Base-by-base conservation (phyloP, 306 rosid species). In the Mimosa pudica region DNA sequence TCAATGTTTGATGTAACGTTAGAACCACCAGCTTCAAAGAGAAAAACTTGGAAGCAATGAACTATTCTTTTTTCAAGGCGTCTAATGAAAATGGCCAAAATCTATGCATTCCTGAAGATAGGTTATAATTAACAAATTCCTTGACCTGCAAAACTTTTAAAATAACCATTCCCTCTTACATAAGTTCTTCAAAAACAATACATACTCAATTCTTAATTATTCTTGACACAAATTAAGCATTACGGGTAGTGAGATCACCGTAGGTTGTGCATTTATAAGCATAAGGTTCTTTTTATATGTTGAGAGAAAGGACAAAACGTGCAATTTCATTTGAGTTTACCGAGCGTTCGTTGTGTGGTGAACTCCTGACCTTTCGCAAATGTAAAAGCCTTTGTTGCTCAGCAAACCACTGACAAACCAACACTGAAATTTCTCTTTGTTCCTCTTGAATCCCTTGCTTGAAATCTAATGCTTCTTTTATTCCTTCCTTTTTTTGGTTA, bases 1-100 rank as follows among this genome's bases (percentile, higher is more conserved):
- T 83, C 79, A 70, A 91, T 91, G 78, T 86, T 86, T 38, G 96
- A 91, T 18, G 96, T 93, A 79, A 83, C 84, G 94, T 70, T 70
- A 67, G 73, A 46, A 77, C 93, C 93, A 47, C 93, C 96, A 65
- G 92, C 86, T 85, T 91, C 96, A 79, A 91, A 77, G 45, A 69
- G 45, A 57, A 76, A 72, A 57, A 52, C 16, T 42, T 41, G 74
- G 76, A 63, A 72, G 67, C 44, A 71, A 45, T 58, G 76, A 58
- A 32, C n/a, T 33, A 16, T 10, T 33, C 68, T 32, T 62, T 62
- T 30, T 62, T 13, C 58, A 52, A 52, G 8, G 16, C 58, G 14
- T 14, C 20, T n/a, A 52, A 52, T 14, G 58, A 16, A 52, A 52
- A 13, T 13, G 58, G 16, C n/a, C 14, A n/a, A 52, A 13, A 52